Evolutionary conservation across 176 grass and related monocot species (phyloP).

Genomic region (Puya raimondii): DNA sequence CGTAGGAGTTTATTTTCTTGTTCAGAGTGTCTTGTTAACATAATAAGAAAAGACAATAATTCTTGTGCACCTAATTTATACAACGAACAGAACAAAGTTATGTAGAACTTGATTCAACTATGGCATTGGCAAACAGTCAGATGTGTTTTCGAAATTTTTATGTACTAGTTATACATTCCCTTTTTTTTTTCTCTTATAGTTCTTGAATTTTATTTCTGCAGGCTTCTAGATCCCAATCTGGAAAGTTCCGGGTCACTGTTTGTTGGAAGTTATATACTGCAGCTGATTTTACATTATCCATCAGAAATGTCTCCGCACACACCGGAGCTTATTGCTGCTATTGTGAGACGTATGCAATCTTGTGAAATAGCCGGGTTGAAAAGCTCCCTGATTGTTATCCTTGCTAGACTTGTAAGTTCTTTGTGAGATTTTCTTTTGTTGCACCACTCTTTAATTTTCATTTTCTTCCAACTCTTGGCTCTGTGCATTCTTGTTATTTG

Average conservation of each 20-base stretch:
- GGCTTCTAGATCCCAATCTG: conserved; percentile 74
- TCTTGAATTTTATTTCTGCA: conserved; percentile 29
- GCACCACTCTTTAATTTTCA: background rate
- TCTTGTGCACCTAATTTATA: background rate
- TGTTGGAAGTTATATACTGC: conserved; percentile 86
- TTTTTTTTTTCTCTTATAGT: conserved; percentile 1
- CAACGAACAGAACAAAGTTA: background rate
- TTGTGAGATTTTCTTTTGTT: background rate
- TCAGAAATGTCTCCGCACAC: conserved; percentile 64
- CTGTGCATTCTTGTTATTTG: no score
- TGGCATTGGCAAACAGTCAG: background rate
- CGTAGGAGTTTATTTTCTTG: no score
- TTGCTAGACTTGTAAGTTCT: conserved; percentile 71
- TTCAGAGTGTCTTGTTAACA: no score
- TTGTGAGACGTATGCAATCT: conserved; percentile 80
- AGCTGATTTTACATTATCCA: conserved; percentile 81
- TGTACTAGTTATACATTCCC: background rate
- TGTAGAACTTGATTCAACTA: background rate
- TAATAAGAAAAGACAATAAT: no score
- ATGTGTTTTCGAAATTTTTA: background rate
- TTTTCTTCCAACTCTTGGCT: no score
- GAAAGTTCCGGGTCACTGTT: conserved; percentile 94
- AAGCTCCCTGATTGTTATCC: conserved; percentile 84
- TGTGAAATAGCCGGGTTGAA: conserved; percentile 73
- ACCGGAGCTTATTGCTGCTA: conserved; percentile 67